phyloP scores from a whole-genome alignment of 1,284 basidiomycete genomes.

The Fomitopsis palustris region DNA sequence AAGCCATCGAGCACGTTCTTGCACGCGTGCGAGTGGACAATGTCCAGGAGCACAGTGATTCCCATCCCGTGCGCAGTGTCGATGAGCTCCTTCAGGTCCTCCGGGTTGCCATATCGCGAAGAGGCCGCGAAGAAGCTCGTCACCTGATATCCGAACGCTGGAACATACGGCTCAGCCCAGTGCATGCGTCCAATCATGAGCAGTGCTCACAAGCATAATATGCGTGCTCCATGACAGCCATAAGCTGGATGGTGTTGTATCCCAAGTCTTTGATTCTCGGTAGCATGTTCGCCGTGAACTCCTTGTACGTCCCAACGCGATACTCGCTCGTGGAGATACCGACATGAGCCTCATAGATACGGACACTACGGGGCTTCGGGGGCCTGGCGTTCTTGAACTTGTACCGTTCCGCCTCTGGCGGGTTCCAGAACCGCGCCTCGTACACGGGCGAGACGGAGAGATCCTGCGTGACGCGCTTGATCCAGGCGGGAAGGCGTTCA shows the following conservation, averaged over 20 bases:
- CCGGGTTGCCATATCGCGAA: conserved; percentile 91
- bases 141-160: conserved; percentile 97
- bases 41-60: conserved; percentile 89
- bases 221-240: conserved; percentile 98
- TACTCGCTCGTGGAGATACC: conserved; percentile 91
- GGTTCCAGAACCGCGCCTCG: conserved; percentile 99
- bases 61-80: conserved; percentile 95
- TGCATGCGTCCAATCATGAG: background rate
- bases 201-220: conserved; percentile 88
- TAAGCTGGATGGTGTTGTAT: conserved; percentile 96
- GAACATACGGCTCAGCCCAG: background rate
- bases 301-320: conserved; percentile 92
- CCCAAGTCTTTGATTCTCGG: conserved; percentile 89
- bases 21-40: conserved; percentile 97
- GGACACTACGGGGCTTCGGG: conserved; percentile 64
- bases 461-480: conserved; percentile 93
- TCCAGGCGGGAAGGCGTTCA: conserved; percentile 93
- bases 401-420: conserved; percentile 69
- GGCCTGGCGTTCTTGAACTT: conserved; percentile 81
- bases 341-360: conserved; percentile 97
- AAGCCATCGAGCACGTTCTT: conserved; percentile 97
- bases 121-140: conserved; percentile 98
- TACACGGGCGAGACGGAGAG: conserved; percentile 87
- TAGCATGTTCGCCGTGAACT: conserved; percentile 85
- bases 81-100: conserved; percentile 93